A percentile compares a stretch with the other conserved stretches of the same genome.
Evolutionary conservation across 352 stramenopile species (phyloP).

Genomic region (Phytophthora hibernalis): DNA sequence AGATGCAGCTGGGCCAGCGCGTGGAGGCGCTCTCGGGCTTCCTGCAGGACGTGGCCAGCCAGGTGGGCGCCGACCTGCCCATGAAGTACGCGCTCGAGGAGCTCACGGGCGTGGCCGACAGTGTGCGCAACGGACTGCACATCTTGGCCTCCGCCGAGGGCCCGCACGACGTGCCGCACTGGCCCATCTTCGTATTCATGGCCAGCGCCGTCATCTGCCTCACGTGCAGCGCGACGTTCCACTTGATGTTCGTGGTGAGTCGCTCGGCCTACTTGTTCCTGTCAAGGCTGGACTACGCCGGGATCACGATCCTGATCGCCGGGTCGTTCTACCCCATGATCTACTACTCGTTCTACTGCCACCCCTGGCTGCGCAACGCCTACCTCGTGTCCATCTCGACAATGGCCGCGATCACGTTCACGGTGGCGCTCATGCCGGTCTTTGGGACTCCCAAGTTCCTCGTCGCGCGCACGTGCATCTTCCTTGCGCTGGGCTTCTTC

Average conservation of each 20-base stretch:
- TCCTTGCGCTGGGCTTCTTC: conserved; percentile 85
- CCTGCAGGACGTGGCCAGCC: conserved; percentile 68
- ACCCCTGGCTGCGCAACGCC: conserved; percentile 62
- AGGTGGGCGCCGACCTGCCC: conserved; percentile 78
- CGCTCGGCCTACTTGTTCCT: conserved; percentile 77
- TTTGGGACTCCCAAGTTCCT: conserved; percentile 83
- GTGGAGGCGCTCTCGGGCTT: conserved; percentile 78
- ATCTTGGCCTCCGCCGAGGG: conserved; percentile 69
- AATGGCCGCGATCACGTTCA: conserved; percentile 76
- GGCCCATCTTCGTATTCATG: conserved; percentile 90
- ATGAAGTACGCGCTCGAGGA: conserved; percentile 83
- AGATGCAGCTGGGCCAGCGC: conserved; percentile 58
- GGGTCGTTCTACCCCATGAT: conserved; percentile 89
- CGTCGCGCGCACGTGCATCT: conserved; percentile 75
- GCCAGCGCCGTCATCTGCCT: conserved; percentile 82
- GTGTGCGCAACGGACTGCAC: conserved; percentile 81
- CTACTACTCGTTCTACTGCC: conserved; percentile 92
- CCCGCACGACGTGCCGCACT: conserved; percentile 79
- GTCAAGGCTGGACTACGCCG: conserved; percentile 84
- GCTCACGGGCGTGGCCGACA: conserved; percentile 75
- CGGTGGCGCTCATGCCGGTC: conserved; percentile 67
- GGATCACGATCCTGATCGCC: conserved; percentile 89
- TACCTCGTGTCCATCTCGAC: conserved; percentile 77
- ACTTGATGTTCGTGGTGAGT: conserved; percentile 88
- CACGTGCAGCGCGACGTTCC: conserved; percentile 83